Base-by-base conservation (phyloP, 2,329 filamentous ascomycete genomes). In the Torrubiellomyces zombiae region DNA sequence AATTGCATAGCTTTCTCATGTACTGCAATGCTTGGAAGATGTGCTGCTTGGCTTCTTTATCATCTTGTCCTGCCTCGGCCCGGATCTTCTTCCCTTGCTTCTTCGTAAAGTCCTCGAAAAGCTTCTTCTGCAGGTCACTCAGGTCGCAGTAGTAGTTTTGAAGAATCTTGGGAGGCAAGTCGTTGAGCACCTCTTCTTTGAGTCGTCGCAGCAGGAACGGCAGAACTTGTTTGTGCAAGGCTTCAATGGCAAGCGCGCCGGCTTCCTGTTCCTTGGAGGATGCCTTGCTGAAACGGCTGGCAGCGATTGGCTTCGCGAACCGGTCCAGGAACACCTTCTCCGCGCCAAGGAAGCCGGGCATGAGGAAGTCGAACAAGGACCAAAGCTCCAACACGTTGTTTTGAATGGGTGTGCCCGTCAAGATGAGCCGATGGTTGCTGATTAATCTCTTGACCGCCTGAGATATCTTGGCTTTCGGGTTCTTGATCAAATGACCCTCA, bases 81-180 rank as follows among this genome's bases (percentile, higher is more conserved):
- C 79, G 72, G 17, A 98, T 67, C 34, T 81, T 78, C 51, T 83
- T 91, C 43, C 82, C 75, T 47, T 98, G 86, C 38, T 83, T 91
- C 63, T 79, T 91, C 13, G 75, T 79, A 47, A 98, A 98, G 45
- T 95, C 86, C 21, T 95, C 89, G 40, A 98, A 98, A 1, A 98
- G 67, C 47, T 81, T 91, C 57, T 76, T 79, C 50, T 98, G 89
- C 25, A 98, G 58, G 28, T 98, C 89, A 41, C 82, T 93, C 11
- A 93, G 73, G 43, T 98, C 89, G 50, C 89, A 98, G 55, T 98
- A 98, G 57, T 98, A 98, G 51, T 98, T 98, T 48, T 98, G 89
- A 25, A 98, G 58, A 41, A 98, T 98, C 70, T 98, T 98, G 6
- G 89, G 89, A 3, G 89, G 89, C 7, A 98, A 60, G 42, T 98